Percentiles rank a stretch among this genome's conserved stretches.
phyloP scores from a whole-genome alignment of 208 protist species.

The Acanthamoeba rhysodes region DNA sequence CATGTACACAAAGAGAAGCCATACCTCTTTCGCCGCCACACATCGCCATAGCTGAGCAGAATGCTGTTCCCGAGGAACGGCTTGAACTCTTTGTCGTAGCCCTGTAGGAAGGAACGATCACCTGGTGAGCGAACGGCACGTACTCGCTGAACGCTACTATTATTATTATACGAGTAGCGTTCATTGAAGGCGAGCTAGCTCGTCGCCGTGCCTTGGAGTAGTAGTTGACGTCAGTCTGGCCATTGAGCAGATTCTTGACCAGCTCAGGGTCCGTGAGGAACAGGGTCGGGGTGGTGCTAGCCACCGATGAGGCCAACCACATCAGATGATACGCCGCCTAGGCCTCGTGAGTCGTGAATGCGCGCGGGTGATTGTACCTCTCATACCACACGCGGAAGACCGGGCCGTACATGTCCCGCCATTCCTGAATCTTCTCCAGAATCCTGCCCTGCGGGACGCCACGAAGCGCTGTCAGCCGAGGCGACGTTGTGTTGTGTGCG shows the following conservation, averaged over 20 bases:
- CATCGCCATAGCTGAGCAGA: conserved; percentile 22
- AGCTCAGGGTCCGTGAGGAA: conserved; percentile 21
- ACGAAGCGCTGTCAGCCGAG: background rate
- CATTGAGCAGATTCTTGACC: conserved; percentile 10
- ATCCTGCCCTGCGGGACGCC: background rate
- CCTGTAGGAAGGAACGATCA: background rate
- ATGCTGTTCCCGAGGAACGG: conserved; percentile 29
- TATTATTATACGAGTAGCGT: no score
- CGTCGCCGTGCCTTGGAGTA: background rate
- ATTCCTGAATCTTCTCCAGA: background rate
- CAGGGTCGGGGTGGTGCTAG: background rate
- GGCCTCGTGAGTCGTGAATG: background rate
- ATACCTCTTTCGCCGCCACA: background rate
- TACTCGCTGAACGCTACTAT: no score
- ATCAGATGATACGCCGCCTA: background rate
- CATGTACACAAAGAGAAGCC: no score
- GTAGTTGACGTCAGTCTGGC: conserved; percentile 14
- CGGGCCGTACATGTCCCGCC: background rate
- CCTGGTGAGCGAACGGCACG: no score
- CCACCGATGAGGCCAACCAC: background rate
- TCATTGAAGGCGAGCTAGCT: background rate
- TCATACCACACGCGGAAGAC: conserved; percentile 17
- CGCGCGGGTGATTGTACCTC: background rate
- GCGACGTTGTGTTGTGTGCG: no score
- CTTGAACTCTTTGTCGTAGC: conserved; percentile 41